A percentile compares a stretch with the other conserved stretches of the same genome.
phyloP scores from a whole-genome alignment of 1,284 basidiomycete species.

The Cutaneotrichosporon cutaneum region DNA sequence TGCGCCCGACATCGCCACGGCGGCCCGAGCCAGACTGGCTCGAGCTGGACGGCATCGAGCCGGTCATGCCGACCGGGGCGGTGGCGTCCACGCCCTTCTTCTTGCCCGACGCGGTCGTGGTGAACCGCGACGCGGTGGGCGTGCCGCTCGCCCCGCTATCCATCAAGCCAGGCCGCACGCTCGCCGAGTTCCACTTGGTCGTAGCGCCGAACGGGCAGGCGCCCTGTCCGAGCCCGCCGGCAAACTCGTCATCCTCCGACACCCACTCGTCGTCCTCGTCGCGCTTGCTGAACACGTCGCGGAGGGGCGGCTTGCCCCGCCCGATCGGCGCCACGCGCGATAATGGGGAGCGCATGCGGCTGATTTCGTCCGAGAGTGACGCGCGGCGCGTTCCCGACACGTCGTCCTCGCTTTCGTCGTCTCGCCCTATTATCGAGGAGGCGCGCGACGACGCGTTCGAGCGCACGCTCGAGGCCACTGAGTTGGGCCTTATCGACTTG shows the following conservation, averaged over 20 bases:
- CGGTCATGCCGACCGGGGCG: not conserved
- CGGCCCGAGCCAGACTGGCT: not conserved
- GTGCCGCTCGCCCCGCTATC: not conserved
- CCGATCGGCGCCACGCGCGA: slow-evolving; percentile 21
- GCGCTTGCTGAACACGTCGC: slow-evolving; percentile 54
- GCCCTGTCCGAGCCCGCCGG: slow-evolving; percentile 52
- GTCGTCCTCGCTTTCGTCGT: slow-evolving; percentile 20
- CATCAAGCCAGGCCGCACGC: not conserved
- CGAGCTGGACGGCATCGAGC: not conserved
- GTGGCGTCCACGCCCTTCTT: not conserved
- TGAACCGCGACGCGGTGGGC: not conserved
- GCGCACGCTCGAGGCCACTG: slow-evolving; percentile 39
- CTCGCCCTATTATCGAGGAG: slow-evolving; percentile 29
- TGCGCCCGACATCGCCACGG: not conserved
- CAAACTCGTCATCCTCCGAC: slow-evolving; percentile 32
- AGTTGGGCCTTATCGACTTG: slow-evolving; percentile 35
- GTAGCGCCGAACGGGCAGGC: not conserved
- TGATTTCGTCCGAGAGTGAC: not conserved
- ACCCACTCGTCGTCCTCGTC: slow-evolving; percentile 53
- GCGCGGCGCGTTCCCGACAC: not conserved
- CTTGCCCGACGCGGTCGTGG: not conserved
- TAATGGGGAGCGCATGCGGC: not conserved
- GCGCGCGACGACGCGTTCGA: slow-evolving; percentile 40
- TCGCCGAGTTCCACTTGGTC: slow-evolving; percentile 14
- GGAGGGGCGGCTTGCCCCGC: slow-evolving; percentile 39